phyloP scores from a whole-genome alignment of 208 protist genomes.

The Crithidia fasciculata region DNA sequence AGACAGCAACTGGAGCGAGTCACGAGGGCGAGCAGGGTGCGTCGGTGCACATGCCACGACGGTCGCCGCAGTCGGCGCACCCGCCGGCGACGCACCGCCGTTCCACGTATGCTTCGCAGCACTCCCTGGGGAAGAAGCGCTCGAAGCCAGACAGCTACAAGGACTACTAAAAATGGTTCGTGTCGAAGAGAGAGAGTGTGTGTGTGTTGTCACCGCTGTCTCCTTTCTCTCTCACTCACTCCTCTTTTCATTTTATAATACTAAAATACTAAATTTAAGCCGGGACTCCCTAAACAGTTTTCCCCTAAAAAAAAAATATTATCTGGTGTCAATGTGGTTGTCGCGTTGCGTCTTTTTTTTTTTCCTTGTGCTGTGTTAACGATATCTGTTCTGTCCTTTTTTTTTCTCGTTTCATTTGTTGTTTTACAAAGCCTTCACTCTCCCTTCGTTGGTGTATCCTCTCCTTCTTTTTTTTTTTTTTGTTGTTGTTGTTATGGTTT shows the following conservation, averaged over 20 bases:
- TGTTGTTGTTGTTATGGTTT: background rate
- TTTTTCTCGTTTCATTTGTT: background rate
- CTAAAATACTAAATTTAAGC: no score
- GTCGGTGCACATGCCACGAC: constrained; percentile 14
- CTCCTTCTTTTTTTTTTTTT: constrained; percentile 9
- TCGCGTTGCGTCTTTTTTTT: constrained; percentile 8
- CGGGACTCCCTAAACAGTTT: no score
- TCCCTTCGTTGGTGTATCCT: background rate
- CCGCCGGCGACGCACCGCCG: constrained; percentile 18
- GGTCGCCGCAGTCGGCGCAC: constrained; percentile 19
- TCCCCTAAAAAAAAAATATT: no score
- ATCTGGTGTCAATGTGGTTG: background rate
- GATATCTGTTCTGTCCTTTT: background rate
- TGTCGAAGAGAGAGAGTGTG: no score
- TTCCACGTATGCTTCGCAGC: constrained; percentile 21
- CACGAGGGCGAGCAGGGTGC: constrained; percentile 16
- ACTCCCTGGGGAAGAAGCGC: constrained; percentile 56
- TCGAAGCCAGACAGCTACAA: constrained; percentile 72
- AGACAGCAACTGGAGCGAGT: constrained; percentile 1
- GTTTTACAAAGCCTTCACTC: background rate
- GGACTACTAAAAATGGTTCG: constrained; percentile 40
- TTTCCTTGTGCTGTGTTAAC: background rate
- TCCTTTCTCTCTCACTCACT: no score
- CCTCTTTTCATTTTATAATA: no score
- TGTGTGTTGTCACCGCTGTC: no score